Conservation (phyloP, 768 basidiomycete species). For the Tylopilus vinaceipallidus region DNA sequence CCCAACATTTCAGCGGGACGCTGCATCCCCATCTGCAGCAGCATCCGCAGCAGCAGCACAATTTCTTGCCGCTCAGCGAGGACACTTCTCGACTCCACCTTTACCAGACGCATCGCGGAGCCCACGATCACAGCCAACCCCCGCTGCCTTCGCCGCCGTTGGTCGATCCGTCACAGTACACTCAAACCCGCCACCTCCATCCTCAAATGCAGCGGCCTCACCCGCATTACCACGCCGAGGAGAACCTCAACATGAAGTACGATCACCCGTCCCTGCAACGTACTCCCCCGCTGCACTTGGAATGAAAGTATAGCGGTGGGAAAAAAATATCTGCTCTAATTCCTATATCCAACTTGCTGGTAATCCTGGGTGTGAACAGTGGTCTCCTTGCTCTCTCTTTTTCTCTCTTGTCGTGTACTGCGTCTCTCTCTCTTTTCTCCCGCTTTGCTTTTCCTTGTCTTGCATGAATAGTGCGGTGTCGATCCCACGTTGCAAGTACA, state of each 20-base stretch:
- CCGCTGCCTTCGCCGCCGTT: constrained; percentile 32
- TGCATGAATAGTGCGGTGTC: constrained; percentile 6
- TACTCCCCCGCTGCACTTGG: constrained; percentile 49
- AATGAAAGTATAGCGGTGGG: constrained; percentile 40
- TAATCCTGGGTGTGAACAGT: constrained; percentile 28
- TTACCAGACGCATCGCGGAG: constrained; percentile 36
- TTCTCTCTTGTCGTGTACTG: not conserved
- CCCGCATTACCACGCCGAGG: constrained; percentile 36
- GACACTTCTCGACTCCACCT: constrained; percentile 32
- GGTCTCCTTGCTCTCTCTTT: constrained; percentile 4
- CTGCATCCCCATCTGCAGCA: constrained; percentile 29
- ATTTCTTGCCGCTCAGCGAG: constrained; percentile 26
- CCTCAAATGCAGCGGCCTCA: constrained; percentile 34
- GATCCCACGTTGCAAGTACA: constrained; percentile 12
- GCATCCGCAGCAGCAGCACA: constrained; percentile 28
- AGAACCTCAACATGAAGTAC: constrained; percentile 41
- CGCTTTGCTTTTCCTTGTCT: not conserved
- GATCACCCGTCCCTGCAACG: constrained; percentile 40
- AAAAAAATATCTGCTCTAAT: constrained; percentile 14
- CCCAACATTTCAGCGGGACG: constrained; percentile 37
- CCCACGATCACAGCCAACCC: constrained; percentile 29
- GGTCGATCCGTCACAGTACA: constrained; percentile 32
- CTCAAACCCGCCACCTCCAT: constrained; percentile 32
- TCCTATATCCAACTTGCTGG: constrained; percentile 26
- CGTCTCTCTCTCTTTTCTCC: not conserved